Base-by-base conservation (phyloP, 129 eudicot genomes). In the Tagetes patula region DNA sequence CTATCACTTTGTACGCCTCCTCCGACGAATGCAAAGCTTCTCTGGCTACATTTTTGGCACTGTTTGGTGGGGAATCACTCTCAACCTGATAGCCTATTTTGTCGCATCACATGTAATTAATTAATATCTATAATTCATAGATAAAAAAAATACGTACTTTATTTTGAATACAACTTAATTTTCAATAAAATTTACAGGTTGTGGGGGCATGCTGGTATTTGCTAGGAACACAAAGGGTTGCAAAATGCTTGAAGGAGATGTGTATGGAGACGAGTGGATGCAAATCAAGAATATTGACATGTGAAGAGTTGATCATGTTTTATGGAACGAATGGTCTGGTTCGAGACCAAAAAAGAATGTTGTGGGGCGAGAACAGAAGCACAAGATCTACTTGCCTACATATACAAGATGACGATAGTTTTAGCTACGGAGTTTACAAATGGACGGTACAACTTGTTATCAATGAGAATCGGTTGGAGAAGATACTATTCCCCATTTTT, bases 1-100 rank as follows among this genome's bases (percentile, higher is more conserved):
- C 42, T 91, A 90, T 77, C 99, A 95, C 85, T 91, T 97, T 0
- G 85, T 91, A 13, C 79, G 91, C 74, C 87, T 88, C 38, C 81
- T 91, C 70, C 87, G 95, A n/a, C 92, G 99, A 1, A 95, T 91
- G 99, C 99, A 95, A 72, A 88, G 85, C 34, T 84, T 95, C 61
- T 91, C 99, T 5, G 96, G 99, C 63, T 91, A 90, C 72, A 86
- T 95, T 40, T 95, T 95, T 40, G 96, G 96, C 0, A 90, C 99
- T 8, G 86, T 95, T 77, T 95, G 99, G 99, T 95, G 99, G 99
- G 99, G 99, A 13, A 91, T 95, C 59, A 97, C 96, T 65, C 99
- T 95, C 81, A 95, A 95, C 66, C 20, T 95, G 85, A 88, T 95
- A 42, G 99, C 96, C 5, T 95, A 95, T 59, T 95, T 91, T 20